phyloP scores from a whole-genome alignment of 306 rosid genomes.

The Senna siamea region DNA sequence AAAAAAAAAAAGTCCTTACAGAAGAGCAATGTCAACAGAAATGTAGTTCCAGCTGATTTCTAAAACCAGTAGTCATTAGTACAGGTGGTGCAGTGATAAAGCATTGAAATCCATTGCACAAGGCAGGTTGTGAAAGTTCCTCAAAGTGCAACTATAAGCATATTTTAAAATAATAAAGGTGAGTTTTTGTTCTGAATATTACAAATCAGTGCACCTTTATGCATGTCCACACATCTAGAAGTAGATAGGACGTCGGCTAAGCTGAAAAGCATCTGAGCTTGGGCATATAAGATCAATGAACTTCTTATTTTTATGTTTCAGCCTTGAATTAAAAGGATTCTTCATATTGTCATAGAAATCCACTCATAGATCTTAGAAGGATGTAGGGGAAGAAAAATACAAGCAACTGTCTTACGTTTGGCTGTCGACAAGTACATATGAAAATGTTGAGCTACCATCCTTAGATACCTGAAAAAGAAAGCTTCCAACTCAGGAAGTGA shows the following conservation, averaged over 20 bases:
- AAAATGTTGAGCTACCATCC: slow-evolving; percentile 81
- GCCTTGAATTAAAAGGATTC: slow-evolving; percentile 17
- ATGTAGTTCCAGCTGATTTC: slow-evolving; percentile 9
- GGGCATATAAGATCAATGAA: slow-evolving; percentile 1
- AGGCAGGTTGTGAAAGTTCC: neutral
- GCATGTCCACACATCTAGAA: slow-evolving; percentile 13
- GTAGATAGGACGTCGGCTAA: neutral
- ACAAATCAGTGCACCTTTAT: slow-evolving; percentile 24
- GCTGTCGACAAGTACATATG: slow-evolving; percentile 77
- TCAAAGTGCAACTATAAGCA: slow-evolving; percentile 12
- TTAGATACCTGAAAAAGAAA: slow-evolving; percentile 64
- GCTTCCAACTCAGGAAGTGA: slow-evolving; percentile 13
- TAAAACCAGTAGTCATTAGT: slow-evolving; percentile 22
- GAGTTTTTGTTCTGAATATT: neutral
- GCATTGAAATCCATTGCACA: slow-evolving; percentile 21
- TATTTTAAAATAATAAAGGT: slow-evolving; percentile 13
- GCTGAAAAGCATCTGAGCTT: slow-evolving; percentile 16
- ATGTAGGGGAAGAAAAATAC: slow-evolving; percentile 28
- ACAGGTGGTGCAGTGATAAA: neutral
- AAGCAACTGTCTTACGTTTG: slow-evolving; percentile 65
- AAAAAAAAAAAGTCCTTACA: neutral
- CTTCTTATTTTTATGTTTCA: neutral
- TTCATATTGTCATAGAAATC: slow-evolving; percentile 23
- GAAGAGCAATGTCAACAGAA: slow-evolving; percentile 11
- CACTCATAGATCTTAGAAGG: neutral